Evolutionary conservation across 176 grass and related monocot species (phyloP).

Genomic region (Avena eriantha): DNA sequence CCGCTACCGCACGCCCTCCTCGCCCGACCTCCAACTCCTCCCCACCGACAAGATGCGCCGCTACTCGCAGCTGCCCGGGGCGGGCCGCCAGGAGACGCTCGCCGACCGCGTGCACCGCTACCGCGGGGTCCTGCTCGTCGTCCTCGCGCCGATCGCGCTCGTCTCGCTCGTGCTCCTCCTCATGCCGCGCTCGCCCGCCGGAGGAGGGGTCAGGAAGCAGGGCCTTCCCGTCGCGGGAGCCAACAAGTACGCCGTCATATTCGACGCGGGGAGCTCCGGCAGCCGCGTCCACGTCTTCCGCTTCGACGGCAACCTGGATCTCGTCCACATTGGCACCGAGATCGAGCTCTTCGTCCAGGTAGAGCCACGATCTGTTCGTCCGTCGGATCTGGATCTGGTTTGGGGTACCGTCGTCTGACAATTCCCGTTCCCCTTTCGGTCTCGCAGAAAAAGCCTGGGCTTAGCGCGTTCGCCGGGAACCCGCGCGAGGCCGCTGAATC

Average conservation of each 20-base stretch:
- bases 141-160: conserved; percentile 73
- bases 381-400: conserved; percentile 48
- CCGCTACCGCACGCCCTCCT: conserved; percentile 79
- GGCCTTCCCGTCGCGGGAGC: not conserved
- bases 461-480: conserved; percentile 55
- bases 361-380: not conserved
- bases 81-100: conserved; percentile 44
- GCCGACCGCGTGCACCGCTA: conserved; percentile 76
- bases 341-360: conserved; percentile 97
- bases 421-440: not conserved
- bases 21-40: conserved; percentile 55
- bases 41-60: conserved; percentile 67
- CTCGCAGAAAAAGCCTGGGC: conserved; percentile 75
- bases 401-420: not conserved
- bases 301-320: conserved; percentile 87
- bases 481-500: conserved; percentile 80
- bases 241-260: conserved; percentile 88
- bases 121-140: conserved; percentile 70
- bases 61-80: conserved; percentile 50
- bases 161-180: conserved; percentile 80
- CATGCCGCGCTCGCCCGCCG: conserved; percentile 55
- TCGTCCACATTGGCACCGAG: conserved; percentile 74
- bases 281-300: conserved; percentile 94
- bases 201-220: conserved; percentile 19
- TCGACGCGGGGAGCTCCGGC: conserved; percentile 97